A percentile compares a stretch with the other conserved stretches of the same genome.
Evolutionary conservation across 2,329 filamentous ascomycete genomes (phyloP).

Genomic region (Diaporthe amygdali): DNA sequence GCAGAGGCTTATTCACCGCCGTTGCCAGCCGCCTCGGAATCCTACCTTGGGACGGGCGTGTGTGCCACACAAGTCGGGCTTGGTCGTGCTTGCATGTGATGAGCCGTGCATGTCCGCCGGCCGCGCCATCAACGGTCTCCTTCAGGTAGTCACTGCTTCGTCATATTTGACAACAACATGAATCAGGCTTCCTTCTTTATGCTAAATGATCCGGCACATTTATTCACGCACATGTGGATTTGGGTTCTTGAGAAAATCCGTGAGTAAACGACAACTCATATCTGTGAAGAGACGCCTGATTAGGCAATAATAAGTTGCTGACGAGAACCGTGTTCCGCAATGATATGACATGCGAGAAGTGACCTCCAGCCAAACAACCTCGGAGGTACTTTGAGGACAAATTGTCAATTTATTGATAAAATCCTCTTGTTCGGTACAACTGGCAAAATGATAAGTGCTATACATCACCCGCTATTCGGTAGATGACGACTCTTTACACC

Average conservation of each 20-base stretch:
- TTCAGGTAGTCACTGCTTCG: neutral
- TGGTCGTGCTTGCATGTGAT: slow-evolving; percentile 6
- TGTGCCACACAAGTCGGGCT: neutral
- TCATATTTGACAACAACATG: neutral
- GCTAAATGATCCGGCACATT: neutral
- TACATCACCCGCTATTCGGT: neutral
- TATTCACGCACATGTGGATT: neutral
- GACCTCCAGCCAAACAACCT: neutral
- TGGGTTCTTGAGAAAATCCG: too few species aligned
- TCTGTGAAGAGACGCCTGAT: neutral
- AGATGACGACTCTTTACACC: neutral
- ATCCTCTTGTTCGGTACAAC: neutral
- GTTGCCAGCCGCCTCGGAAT: neutral
- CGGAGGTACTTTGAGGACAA: neutral
- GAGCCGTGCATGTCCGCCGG: neutral
- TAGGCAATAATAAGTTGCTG: neutral
- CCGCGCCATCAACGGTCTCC: neutral
- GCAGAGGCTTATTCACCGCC: neutral
- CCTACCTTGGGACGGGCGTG: neutral
- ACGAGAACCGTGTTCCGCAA: neutral
- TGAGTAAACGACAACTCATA: neutral
- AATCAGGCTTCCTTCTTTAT: neutral
- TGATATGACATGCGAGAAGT: too few species aligned
- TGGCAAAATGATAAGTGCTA: neutral
- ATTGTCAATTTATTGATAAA: neutral